Base-by-base conservation (phyloP, 371 early-diverging fungal species). In the Rhizopus stolonifer region DNA sequence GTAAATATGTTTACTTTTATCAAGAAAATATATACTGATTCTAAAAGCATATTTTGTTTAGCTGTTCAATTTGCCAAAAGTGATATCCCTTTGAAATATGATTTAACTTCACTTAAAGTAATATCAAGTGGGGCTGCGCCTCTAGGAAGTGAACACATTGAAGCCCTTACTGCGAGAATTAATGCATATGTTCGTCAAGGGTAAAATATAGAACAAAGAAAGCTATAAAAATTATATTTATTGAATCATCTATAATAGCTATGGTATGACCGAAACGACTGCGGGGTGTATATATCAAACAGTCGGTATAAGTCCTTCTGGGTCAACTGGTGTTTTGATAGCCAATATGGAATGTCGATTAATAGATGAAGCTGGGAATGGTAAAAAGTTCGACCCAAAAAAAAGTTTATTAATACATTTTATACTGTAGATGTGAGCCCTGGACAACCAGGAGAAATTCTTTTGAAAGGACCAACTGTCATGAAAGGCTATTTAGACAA, bases 81-180 rank as follows among this genome's bases (percentile, higher is more conserved):
- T 51, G 86, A 90, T 23, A 61, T 81, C 32, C 89, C 91, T 13
- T 69, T 74, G 32, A 65, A 87, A 18, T 89, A 79, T 56, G 81
- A 91, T 54, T 49, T 92, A 46, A 72, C 82, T 0, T 81, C 85
- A 7, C 67, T 94, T 4, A 40, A 73, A 14, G 57, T 63, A 17
- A 60, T 92, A 7, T 60, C 81, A 15, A 83, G 85, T 45, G 95
- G 90, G 32, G 96, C 94, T 11, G 94, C 95, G 2, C 94, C 94
- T 22, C 70, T 96, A 8, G 72, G 84, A 14, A 58, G 70, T 24
- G 85, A 85, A 15, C 65, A 88, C 2, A 73, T 81, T 23, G 60
- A 70, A 21, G 66, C 69, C 13, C 54, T 87, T 10, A 60, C 74
- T 23, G 40, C 61, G 32, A 67, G 74, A 19, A 68, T 90, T n/a